Base-by-base conservation (phyloP, 2,329 filamentous ascomycete genomes). In the Mycosphaerella sp. region DNA sequence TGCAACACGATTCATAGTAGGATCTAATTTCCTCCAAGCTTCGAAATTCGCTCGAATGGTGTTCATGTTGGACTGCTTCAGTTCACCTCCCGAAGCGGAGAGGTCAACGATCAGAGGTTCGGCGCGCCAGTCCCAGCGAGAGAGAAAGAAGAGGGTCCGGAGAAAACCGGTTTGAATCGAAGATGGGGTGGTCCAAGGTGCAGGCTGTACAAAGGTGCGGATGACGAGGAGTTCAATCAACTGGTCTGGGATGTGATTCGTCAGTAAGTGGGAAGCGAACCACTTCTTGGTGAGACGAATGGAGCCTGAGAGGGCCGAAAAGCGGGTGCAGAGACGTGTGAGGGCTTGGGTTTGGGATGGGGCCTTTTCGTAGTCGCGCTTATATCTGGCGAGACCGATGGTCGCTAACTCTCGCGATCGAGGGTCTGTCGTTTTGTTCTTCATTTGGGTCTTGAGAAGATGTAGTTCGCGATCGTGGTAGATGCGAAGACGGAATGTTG, bases 71-170 rank as follows among this genome's bases (percentile, higher is more conserved):
- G 79, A 73, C 6, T 74, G 69, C 6, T 79, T 79, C 64, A 94
- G 75, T 25, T 25, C 21, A n/a, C 54, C 52, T 4, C 52, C 46
- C 45, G 57, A 54, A 12, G 56, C 62, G 25, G 61, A 62, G 21
- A 88, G 78, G 67, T 96, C 89, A 21, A 96, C 77, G 30, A 95
- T 76, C 28, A 97, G 75, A 1, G 93, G 86, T 47, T 89, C 84
- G 6, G 83, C 76, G 25, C 87, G 81, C 93, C 93, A 98, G 67
- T 97, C 89, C 89, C 93, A 98, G 37, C 82, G 79, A 1, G 89
- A 82, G 12, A 98, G 75, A 67, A 91, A 86, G 28, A 84, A 74
- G 1, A 98, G 74, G 0, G 87, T 87, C 17, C 90, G 82, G 25
- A 95, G 71, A 65, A 98, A 91, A 4, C 87, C 93, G 0, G 85